phyloP scores from a whole-genome alignment of 2,329 filamentous ascomycete species.

The Lojkania enalia region DNA sequence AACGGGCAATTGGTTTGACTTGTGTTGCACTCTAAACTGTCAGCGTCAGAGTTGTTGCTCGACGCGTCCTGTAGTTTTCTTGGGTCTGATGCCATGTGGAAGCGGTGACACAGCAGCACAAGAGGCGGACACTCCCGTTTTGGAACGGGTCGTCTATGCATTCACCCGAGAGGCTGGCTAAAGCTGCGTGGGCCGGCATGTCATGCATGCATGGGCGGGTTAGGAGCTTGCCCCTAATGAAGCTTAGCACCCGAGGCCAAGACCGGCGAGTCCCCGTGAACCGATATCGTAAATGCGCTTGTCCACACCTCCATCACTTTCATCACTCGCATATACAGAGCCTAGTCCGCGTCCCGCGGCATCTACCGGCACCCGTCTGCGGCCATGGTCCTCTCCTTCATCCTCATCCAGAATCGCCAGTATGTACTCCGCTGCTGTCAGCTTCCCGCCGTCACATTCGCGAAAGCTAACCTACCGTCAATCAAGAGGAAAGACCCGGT shows the following conservation, averaged over 20 bases:
- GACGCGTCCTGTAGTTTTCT: constrained; percentile 10
- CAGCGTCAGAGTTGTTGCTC: too few relatives aligned
- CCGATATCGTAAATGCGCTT: constrained; percentile 11
- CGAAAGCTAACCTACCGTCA: not conserved
- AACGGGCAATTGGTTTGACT: too few relatives aligned
- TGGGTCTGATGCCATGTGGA: constrained; percentile 14
- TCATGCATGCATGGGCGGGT: constrained; percentile 4
- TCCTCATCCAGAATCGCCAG: constrained; percentile 89
- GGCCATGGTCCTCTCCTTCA: constrained; percentile 75
- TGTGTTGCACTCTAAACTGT: constrained; percentile 8
- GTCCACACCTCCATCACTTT: not conserved
- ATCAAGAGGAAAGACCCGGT: constrained; percentile 88
- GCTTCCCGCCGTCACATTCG: not conserved
- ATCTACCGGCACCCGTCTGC: constrained; percentile 5
- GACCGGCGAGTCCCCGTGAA: not conserved
- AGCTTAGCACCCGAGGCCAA: constrained; percentile 5
- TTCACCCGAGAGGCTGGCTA: constrained; percentile 13
- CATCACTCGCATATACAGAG: constrained; percentile 13
- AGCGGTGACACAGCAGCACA: constrained; percentile 5
- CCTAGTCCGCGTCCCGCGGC: constrained; percentile 1
- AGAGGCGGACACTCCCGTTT: not conserved
- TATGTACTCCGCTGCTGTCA: constrained; percentile 45
- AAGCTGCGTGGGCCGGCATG: constrained; percentile 8
- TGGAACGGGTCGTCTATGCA: not conserved
- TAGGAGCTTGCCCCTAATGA: not conserved